These are phyloP conservation scores for Funneliformis mosseae DNA, from an alignment of 192 early-diverging fungal species.

Conservation along the genomic window DNA sequence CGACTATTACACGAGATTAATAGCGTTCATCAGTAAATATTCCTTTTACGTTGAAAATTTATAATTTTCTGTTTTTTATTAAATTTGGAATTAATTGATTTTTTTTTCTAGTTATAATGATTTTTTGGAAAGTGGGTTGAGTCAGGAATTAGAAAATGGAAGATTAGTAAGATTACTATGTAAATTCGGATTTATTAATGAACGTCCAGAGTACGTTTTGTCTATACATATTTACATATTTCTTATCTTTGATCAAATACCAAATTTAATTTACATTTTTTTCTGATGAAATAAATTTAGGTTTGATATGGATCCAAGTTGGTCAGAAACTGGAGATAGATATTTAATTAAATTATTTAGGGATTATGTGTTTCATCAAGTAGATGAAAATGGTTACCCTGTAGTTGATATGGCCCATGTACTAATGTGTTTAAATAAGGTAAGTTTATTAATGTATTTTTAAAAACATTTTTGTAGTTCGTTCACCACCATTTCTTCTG, in stretches of 20 bases:
- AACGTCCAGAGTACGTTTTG: constrained; percentile 33
- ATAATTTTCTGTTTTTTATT: not conserved
- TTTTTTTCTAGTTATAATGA: constrained; percentile 63
- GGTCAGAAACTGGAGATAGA: constrained; percentile 98
- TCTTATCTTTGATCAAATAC: not conserved
- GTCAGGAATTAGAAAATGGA: constrained; percentile 89
- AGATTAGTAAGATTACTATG: constrained; percentile 83
- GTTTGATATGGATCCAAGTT: constrained; percentile 87
- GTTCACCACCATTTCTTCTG: too few relatives aligned
- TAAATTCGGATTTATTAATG: constrained; percentile 87
- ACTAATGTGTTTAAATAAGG: constrained; percentile 93
- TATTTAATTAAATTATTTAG: constrained; percentile 98
- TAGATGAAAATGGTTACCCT: constrained; percentile 80
- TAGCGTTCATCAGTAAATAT: constrained; percentile 62
- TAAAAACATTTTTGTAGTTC: too few relatives aligned
- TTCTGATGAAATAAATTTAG: constrained; percentile 39
- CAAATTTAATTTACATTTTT: not conserved
- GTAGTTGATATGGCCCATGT: constrained; percentile 93
- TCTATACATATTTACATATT: not conserved
- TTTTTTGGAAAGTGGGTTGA: constrained; percentile 74
- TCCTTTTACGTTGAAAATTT: not conserved
- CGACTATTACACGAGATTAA: constrained; percentile 79
- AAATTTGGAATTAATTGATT: not conserved
- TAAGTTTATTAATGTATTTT: constrained; percentile 36
- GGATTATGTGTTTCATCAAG: constrained; percentile 98